Conservation (phyloP, 176 grass and related monocot genomes). For the Triticum timopheevii region DNA sequence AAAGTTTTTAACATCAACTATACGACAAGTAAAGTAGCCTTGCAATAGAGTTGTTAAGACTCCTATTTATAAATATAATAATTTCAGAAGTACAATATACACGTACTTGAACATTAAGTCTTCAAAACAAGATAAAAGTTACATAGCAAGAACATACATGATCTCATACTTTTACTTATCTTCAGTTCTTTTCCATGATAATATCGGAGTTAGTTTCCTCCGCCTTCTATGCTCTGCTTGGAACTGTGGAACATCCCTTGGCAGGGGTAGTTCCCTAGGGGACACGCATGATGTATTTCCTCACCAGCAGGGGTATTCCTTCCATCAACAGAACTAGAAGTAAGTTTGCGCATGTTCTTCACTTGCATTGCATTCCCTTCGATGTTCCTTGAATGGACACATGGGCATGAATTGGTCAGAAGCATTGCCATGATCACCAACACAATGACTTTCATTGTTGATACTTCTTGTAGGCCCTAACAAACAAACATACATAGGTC, state of each 20-base stretch:
- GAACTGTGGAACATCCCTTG: not conserved
- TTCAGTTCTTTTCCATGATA: not conserved
- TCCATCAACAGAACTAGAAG: slow-evolving; percentile 26
- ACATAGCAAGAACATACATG: not conserved
- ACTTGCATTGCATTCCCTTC: not conserved
- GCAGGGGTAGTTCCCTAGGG: slow-evolving; percentile 31
- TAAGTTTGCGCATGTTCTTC: slow-evolving; percentile 7
- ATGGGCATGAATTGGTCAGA: not conserved
- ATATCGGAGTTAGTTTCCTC: not conserved
- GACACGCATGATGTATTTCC: slow-evolving; percentile 27
- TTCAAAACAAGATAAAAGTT: not conserved
- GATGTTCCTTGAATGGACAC: not conserved
- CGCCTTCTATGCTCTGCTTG: not conserved
- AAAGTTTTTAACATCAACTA: not conserved
- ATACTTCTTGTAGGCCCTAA: not conserved
- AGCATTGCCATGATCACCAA: not conserved
- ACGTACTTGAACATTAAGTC: not conserved
- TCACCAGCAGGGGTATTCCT: slow-evolving; percentile 21
- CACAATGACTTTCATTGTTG: slow-evolving; percentile 7
- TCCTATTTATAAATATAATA: not conserved
- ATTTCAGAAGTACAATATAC: not conserved
- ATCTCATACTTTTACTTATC: not conserved
- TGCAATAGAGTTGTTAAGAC: not conserved
- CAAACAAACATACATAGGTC: not conserved
- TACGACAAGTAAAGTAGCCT: not conserved